Evolutionary conservation across 1,284 basidiomycete genomes (phyloP).

Genomic region (Naganishia albida): DNA sequence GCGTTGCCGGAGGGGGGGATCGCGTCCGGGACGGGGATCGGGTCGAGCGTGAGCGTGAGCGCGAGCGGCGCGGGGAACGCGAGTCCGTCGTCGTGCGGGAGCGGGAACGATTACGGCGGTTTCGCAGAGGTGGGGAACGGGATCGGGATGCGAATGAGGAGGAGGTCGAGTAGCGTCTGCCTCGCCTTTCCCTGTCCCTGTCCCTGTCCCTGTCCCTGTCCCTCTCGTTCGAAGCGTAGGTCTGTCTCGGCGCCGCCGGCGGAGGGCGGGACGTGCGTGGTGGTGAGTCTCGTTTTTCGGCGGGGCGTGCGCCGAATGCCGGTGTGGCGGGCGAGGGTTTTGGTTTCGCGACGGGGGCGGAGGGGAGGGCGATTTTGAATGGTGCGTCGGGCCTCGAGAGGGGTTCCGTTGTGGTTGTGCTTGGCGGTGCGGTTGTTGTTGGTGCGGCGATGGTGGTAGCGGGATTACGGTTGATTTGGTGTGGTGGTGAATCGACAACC

Average conservation of each 20-base stretch:
- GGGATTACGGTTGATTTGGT: conserved; percentile 3
- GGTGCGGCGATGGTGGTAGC: neutral
- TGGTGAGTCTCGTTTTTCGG: neutral
- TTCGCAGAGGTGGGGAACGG: neutral
- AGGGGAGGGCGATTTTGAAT: conserved; percentile 21
- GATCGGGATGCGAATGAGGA: conserved; percentile 10
- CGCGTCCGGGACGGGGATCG: neutral
- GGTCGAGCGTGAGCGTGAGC: conserved; percentile 12
- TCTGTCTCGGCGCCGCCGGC: neutral
- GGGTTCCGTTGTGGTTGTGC: neutral
- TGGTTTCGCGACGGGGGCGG: neutral
- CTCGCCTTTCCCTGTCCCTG: neutral
- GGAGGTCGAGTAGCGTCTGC: conserved; percentile 7
- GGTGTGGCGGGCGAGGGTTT: conserved; percentile 4
- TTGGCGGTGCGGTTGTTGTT: too few species aligned
- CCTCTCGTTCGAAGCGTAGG: neutral
- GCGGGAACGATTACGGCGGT: neutral
- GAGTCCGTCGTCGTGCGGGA: neutral
- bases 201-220: neutral
- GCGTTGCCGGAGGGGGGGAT: neutral
- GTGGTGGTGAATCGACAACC: conserved; percentile 14
- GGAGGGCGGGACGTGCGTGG: neutral
- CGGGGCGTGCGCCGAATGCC: neutral
- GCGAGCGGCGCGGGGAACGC: neutral
- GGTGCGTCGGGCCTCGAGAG: conserved; percentile 5